Evolutionary conservation across 2,329 filamentous ascomycete genomes (phyloP).

Genomic region (Zarea fungicola): DNA sequence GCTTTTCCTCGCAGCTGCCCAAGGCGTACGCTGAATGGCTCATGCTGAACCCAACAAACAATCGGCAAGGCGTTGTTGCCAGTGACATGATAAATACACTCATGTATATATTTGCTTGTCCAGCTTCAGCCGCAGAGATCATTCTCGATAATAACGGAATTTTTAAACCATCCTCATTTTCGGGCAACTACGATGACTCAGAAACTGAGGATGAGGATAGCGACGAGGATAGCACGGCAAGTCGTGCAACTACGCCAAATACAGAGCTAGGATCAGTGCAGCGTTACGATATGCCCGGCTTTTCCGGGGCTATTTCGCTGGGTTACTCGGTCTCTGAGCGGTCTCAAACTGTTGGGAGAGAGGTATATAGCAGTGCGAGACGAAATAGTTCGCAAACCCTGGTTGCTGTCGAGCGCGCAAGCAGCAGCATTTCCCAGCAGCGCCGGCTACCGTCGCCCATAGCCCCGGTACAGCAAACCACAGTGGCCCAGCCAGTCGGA

Average conservation of each 20-base stretch:
- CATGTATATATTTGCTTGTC: background rate
- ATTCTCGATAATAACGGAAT: background rate
- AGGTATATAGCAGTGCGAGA: background rate
- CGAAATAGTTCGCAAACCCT: background rate
- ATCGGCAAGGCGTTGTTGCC: background rate
- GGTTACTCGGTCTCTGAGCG: background rate
- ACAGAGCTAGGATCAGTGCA: background rate
- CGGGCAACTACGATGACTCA: background rate
- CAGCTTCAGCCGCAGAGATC: background rate
- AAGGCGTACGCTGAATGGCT: slow-evolving; percentile 28
- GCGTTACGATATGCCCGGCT: background rate
- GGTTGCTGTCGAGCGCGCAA: background rate
- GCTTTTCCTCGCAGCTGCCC: slow-evolving; percentile 24
- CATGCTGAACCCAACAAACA: slow-evolving; percentile 24
- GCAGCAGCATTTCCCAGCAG: background rate
- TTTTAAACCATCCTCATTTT: background rate
- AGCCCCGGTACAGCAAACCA: background rate
- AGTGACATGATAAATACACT: background rate
- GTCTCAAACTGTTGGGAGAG: background rate
- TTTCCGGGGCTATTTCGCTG: background rate
- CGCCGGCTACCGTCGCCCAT: background rate
- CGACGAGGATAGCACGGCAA: background rate
- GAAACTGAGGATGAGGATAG: background rate
- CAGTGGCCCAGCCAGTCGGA: background rate
- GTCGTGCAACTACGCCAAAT: background rate